These are phyloP conservation scores for Hypoxylon intermedium DNA, from an alignment of 495 filamentous ascomycete genomes.

Conservation along the genomic window DNA sequence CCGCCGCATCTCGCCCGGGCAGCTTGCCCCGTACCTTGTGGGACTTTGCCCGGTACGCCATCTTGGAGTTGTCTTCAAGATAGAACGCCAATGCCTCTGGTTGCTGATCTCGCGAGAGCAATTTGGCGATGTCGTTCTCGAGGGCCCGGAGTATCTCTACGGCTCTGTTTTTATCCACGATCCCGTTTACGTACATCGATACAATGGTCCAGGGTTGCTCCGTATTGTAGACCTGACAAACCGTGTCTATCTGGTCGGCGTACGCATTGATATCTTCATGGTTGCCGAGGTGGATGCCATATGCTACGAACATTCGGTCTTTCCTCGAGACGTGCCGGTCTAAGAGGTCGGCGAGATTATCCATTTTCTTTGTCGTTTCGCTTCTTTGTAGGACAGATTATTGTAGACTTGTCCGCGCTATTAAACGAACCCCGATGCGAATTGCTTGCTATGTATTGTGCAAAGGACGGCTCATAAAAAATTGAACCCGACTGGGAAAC, in stretches of 20 bases:
- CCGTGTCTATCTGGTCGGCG: too few species aligned
- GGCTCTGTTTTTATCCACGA: neutral
- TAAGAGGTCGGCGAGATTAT: conserved; percentile 1
- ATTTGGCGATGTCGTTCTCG: conserved; percentile 13
- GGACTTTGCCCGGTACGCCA: conserved; percentile 13
- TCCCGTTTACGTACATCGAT: conserved; percentile 4
- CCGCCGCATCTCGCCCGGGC: neutral
- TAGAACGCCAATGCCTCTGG: conserved; percentile 15
- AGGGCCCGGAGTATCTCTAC: neutral
- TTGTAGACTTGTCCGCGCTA: too few species aligned
- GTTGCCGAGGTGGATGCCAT: neutral
- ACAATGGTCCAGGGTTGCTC: conserved; percentile 8
- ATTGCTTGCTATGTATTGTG: too few species aligned
- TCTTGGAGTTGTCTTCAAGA: conserved; percentile 13
- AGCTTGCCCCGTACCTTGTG: conserved; percentile 9
- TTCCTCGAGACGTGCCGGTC: conserved; percentile 9
- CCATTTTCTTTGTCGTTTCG: conserved; percentile 9
- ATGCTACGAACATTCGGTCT: neutral
- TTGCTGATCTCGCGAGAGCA: conserved; percentile 10
- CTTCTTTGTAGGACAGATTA: too few species aligned
- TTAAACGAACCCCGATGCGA: too few species aligned
- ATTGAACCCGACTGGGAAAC: too few species aligned
- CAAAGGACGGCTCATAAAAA: too few species aligned
- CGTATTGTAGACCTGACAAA: too few species aligned
- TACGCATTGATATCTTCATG: too few species aligned